Conservation (phyloP, 1,284 basidiomycete species). For the Cryptococcus sp. region DNA sequence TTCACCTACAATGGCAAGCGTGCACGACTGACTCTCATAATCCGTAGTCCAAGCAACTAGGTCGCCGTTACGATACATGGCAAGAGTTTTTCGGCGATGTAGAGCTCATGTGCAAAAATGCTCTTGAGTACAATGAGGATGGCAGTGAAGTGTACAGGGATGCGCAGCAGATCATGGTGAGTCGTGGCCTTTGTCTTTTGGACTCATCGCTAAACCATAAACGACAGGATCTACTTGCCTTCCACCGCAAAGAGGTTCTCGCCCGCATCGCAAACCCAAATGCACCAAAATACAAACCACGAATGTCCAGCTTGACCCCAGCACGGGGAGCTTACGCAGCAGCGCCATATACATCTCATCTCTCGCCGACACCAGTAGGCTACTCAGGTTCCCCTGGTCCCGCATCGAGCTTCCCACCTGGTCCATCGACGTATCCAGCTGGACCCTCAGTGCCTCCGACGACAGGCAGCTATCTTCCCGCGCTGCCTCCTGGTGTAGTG, state of each 20-base stretch:
- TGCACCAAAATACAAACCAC: conserved; percentile 10
- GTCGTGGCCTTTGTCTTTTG: conserved; percentile 19
- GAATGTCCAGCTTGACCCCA: neutral
- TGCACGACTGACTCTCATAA: too few species aligned
- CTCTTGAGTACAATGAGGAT: conserved; percentile 83
- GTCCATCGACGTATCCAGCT: conserved; percentile 8
- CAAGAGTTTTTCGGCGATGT: conserved; percentile 76
- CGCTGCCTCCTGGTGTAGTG: conserved; percentile 44
- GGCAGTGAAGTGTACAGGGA: conserved; percentile 82
- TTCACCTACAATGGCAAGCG: neutral
- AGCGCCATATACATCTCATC: neutral
- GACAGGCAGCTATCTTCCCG: conserved; percentile 29
- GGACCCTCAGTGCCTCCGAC: conserved; percentile 10
- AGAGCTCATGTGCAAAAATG: conserved; percentile 85
- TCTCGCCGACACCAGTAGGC: conserved; percentile 5
- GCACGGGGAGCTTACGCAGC: neutral
- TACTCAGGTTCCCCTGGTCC: neutral
- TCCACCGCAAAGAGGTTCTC: conserved; percentile 9
- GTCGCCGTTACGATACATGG: conserved; percentile 64
- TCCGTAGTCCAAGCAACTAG: conserved; percentile 63
- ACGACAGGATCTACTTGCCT: conserved; percentile 20
- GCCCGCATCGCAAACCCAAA: conserved; percentile 12
- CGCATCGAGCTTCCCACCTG: neutral
- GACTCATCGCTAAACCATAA: neutral
- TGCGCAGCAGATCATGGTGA: conserved; percentile 68